Conservation (phyloP, 176 grass and related monocot genomes). For the Cenchrus fungigraminus region DNA sequence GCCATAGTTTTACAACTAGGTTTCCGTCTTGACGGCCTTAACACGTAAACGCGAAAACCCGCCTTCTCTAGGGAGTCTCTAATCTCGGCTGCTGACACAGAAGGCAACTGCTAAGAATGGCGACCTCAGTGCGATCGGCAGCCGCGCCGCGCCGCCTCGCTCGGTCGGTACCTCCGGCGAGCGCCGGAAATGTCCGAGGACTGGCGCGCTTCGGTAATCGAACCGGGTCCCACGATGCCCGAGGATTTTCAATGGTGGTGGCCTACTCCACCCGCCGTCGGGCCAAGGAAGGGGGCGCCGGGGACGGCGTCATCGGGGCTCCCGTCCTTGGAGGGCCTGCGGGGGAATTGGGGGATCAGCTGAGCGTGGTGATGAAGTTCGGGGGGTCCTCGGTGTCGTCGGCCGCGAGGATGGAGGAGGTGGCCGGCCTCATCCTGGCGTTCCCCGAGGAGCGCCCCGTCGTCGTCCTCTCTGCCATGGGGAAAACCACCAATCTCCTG, state of each 20-base stretch:
- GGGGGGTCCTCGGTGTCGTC: constrained; percentile 83
- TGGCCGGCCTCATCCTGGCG: constrained; percentile 68
- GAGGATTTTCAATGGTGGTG: constrained; percentile 31
- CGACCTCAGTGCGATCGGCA: constrained; percentile 40
- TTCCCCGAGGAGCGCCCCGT: constrained; percentile 91
- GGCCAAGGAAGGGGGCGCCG: constrained; percentile 20
- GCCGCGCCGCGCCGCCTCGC: constrained; percentile 20
- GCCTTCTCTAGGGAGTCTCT: constrained; percentile 1
- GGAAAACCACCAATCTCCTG: constrained; percentile 90
- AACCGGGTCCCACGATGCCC: neutral
- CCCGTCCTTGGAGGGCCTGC: neutral
- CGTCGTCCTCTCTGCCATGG: constrained; percentile 95
- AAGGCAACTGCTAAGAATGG: constrained; percentile 22
- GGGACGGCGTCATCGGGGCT: constrained; percentile 28
- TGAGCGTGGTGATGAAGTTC: constrained; percentile 98
- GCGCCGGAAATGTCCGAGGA: neutral
- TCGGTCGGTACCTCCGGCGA: constrained; percentile 19
- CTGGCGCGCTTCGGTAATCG: neutral
- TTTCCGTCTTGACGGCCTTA: neutral
- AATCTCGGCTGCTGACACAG: neutral
- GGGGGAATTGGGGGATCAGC: constrained; percentile 35
- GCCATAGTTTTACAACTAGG: neutral
- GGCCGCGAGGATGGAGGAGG: constrained; percentile 75
- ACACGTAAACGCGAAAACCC: neutral
- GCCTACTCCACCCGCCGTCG: constrained; percentile 21